These are phyloP conservation scores for Xylaria sp. DNA, from an alignment of 2,329 filamentous ascomycete species.

Conservation along the genomic window DNA sequence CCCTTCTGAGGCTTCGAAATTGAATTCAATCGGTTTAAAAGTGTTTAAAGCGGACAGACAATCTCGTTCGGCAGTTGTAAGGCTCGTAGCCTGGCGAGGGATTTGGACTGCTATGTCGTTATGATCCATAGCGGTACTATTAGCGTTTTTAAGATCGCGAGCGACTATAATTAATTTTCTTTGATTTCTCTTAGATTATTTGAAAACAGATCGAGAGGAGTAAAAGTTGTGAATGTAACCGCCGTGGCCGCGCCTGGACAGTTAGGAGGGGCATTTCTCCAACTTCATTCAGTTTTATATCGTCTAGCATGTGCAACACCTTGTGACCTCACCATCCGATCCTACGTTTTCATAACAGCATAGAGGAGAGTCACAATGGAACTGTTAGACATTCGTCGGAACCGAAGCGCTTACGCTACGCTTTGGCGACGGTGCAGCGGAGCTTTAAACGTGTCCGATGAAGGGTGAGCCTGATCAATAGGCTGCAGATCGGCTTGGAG, in stretches of 20 bases:
- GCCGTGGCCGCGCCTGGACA: not conserved
- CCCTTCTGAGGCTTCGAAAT: not conserved
- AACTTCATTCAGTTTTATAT: not conserved
- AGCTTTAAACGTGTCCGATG: not conserved
- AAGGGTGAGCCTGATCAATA: not conserved
- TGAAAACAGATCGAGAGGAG: too few species aligned
- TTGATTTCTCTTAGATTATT: too few species aligned
- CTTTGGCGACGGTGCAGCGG: not conserved
- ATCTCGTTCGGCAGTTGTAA: constrained; percentile 2
- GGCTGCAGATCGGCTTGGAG: not conserved
- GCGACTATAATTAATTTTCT: too few species aligned
- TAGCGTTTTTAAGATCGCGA: not conserved
- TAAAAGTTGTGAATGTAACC: too few species aligned
- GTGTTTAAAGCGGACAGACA: not conserved
- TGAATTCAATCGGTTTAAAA: not conserved
- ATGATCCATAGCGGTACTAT: not conserved
- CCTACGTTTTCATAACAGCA: too few species aligned
- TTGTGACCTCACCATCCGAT: not conserved
- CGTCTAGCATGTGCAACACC: not conserved
- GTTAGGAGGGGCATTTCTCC: not conserved
- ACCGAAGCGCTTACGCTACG: not conserved
- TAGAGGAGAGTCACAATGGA: not conserved
- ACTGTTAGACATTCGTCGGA: not conserved
- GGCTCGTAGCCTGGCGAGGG: not conserved
- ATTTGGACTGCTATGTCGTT: not conserved